Base-by-base conservation (phyloP, 306 rosid species). In the Sophora flavescens region DNA sequence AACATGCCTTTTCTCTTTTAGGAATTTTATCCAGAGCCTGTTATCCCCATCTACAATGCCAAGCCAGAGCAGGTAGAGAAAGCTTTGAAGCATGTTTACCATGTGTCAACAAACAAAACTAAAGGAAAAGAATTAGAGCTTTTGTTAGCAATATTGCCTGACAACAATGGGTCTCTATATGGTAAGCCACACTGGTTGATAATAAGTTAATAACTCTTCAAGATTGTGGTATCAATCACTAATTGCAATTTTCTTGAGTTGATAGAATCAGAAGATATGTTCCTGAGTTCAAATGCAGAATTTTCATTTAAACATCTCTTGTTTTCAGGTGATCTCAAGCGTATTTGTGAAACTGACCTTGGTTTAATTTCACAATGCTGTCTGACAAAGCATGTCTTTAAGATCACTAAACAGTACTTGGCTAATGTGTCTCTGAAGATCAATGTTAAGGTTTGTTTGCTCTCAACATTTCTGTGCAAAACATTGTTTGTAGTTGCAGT, bases 371-470 rank as follows among this genome's bases (percentile, higher is more conserved):
- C 98, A 3, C 98, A 93, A 65, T 93, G 98, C 80, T 93, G 98
- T 84, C 93, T 93, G 81, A 93, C 98, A 15, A 93, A 93, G 84
- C 86, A 93, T 63, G 98, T 93, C 70, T 93, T 93, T 83, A 93
- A 89, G 84, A 89, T 93, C 62, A 93, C 84, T 74, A 93, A 93
- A 64, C 98, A 93, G 81, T 93, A 93, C 87, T 66, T 93, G 81
- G 98, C 98, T 48, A 93, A 93, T 72, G 98, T 93, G 77, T 89
- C 98, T 26, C 81, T 93, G 79, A 93, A 93, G 91, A 93, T 93
- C 83, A 93, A 93, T 85, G 98, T 93, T 53, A 93, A 93, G 98
- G 98, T 93, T 78, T 79, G 69, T 68, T 33, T 35, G 9, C 65
- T 58, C 44, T 36, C 68, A 3, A 33, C 30, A 33, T 74, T 68